Conservation (phyloP, 1,284 basidiomycete genomes). For the Puccinia horiana region DNA sequence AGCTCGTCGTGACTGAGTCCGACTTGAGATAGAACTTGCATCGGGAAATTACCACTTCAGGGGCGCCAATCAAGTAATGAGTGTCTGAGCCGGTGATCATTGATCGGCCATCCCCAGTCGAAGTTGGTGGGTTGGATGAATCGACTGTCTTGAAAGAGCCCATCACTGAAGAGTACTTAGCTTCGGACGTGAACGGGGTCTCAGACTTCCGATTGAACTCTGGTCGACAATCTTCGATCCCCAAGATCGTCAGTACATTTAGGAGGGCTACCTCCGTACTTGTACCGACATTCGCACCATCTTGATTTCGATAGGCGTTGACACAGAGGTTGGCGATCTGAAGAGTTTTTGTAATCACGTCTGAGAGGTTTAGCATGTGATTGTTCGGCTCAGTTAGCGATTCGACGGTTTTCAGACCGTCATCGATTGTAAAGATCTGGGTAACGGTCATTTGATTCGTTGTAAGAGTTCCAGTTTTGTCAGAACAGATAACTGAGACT, state of each 20-base stretch:
- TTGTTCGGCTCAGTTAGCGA: slow-evolving; percentile 64
- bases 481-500: slow-evolving; percentile 92
- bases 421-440: slow-evolving; percentile 82
- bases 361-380: slow-evolving; percentile 55
- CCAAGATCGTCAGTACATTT: slow-evolving; percentile 74
- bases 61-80: slow-evolving; percentile 88
- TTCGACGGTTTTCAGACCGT: slow-evolving; percentile 69
- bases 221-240: slow-evolving; percentile 69
- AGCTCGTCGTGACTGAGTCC: slow-evolving; percentile 73
- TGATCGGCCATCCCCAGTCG: slow-evolving; percentile 45
- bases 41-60: slow-evolving; percentile 79
- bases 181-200: slow-evolving; percentile 85
- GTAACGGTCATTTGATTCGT: slow-evolving; percentile 94
- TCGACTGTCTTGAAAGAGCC: slow-evolving; percentile 64
- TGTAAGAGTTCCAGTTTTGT: slow-evolving; percentile 97
- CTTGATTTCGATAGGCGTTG: slow-evolving; percentile 68
- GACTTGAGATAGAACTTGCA: slow-evolving; percentile 81
- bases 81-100: slow-evolving; percentile 65
- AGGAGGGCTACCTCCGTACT: slow-evolving; percentile 90
- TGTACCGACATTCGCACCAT: slow-evolving; percentile 78
- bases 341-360: slow-evolving; percentile 72
- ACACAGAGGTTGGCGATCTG: slow-evolving; percentile 64
- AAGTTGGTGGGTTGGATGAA: slow-evolving; percentile 52
- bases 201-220: slow-evolving; percentile 75
- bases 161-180: slow-evolving; percentile 86